Evolutionary conservation across 2,329 filamentous ascomycete genomes (phyloP), one percentile per base, ranked within the genome.

Genomic region (Clonostachys byssicola): DNA sequence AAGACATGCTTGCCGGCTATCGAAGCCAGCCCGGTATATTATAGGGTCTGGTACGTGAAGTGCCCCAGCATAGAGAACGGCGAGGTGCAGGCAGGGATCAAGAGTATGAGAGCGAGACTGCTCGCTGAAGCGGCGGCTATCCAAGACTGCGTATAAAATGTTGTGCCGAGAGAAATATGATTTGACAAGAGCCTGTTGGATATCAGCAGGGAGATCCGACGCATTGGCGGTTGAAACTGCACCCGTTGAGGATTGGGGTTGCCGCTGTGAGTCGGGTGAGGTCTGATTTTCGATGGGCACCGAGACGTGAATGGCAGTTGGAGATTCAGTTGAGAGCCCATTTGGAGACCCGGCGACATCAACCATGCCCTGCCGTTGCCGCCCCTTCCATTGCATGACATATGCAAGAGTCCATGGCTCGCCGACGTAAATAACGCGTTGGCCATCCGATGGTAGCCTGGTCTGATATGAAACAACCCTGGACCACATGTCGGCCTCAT

Each of bases 361-460:
- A 13, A 6, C 12, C 13, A 13, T 38, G 35, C 16, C 16, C 20
- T 42, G 40, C 4, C 20, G 14, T 18, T 14, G 13, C 13, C 40
- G 40, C 40, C n/a, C n/a, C 8, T 40, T 46, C 44, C 44, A 46
- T 30, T 40, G 44, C 34, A 46, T 46, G 6, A 46, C 20, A 36
- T 46, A 46, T 12, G 44, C 34, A 14, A 46, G 44, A 14, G 44
- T 46, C 44, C 44, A 46, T 33, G 34, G 36, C 44, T 46, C 44
- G 13, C 44, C 44, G 10, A 46, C 34, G 18, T 46, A 46, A 14
- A 40, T 12, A 17, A 46, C 36, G 13, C 44, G 14, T 13, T 36
- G 44, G 35, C 44, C 44, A 36, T 46, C 35, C n/a, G 34, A 20
- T 20, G 40, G 17, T 7, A 12, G 18, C n/a, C 18, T 16, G 17